These are phyloP conservation scores for Silene conica DNA, from an alignment of 148 eudicot species.

Conservation along the genomic window DNA sequence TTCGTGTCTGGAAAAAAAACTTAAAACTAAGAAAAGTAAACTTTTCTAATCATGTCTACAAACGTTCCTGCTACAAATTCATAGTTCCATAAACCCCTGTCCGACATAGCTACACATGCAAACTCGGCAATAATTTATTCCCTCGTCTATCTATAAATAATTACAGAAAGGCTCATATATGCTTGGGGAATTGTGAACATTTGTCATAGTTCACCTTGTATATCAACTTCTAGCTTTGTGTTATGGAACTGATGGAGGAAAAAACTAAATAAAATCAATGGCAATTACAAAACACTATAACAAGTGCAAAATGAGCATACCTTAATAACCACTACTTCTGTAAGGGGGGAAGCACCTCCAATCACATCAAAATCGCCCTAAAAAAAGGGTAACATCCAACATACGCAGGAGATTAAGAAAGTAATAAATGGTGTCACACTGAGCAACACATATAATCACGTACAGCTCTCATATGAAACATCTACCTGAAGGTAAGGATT, in stretches of 20 bases:
- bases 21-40: not conserved
- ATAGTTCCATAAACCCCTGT: not conserved
- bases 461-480: slow-evolving; percentile 11
- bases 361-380: slow-evolving; percentile 93
- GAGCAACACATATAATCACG: not conserved
- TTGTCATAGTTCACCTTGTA: not conserved
- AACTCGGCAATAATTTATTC: not conserved
- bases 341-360: slow-evolving; percentile 86
- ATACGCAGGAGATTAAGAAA: not conserved
- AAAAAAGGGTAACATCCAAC: not conserved
- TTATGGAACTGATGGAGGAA: not conserved
- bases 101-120: not conserved
- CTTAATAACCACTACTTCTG: slow-evolving; percentile 93
- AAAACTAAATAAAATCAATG: not conserved
- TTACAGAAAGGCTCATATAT: not conserved
- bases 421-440: not conserved
- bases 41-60: not conserved
- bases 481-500: slow-evolving; percentile 85
- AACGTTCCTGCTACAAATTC: not conserved
- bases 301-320: slow-evolving; percentile 30
- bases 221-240: not conserved
- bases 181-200: not conserved
- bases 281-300: not conserved
- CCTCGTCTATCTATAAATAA: not conserved
- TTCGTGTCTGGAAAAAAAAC: not conserved